Percentiles rank a stretch among this genome's conserved stretches.
phyloP scores from a whole-genome alignment of 768 basidiomycete species.

The Pulveroboletus sp. region DNA sequence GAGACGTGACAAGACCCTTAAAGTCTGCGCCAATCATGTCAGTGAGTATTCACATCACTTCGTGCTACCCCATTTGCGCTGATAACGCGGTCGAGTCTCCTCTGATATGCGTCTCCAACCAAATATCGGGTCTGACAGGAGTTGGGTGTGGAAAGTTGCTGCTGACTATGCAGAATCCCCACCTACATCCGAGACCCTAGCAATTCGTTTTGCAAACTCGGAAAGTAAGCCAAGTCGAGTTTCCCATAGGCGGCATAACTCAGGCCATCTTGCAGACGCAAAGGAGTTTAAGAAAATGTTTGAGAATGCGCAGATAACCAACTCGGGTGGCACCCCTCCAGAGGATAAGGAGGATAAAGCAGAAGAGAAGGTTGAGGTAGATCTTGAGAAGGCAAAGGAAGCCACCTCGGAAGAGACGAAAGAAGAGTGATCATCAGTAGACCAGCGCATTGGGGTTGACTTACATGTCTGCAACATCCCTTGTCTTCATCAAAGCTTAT shows the following conservation, averaged over 20 bases:
- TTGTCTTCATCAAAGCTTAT: neutral
- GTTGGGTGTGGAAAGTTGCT: conserved; percentile 98
- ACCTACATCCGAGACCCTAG: conserved; percentile 90
- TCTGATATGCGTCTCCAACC: conserved; percentile 91
- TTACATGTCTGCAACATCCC: conserved; percentile 3
- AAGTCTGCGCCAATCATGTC: conserved; percentile 97
- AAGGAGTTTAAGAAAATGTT: conserved; percentile 85
- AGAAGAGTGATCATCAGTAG: conserved; percentile 25
- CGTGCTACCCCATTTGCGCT: neutral
- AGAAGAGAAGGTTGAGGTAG: conserved; percentile 24
- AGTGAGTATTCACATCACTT: conserved; percentile 67
- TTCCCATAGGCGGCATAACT: neutral
- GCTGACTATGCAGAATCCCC: conserved; percentile 93
- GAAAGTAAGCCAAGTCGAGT: conserved; percentile 69
- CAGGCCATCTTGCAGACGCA: conserved; percentile 54
- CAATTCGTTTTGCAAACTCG: conserved; percentile 95
- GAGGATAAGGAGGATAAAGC: conserved; percentile 29
- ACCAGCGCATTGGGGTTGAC: neutral
- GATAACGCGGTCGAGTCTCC: conserved; percentile 51
- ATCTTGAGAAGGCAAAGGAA: conserved; percentile 35
- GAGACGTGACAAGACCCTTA: conserved; percentile 99
- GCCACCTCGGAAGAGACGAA: conserved; percentile 29
- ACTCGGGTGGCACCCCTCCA: conserved; percentile 35
- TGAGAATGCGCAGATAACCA: conserved; percentile 75
- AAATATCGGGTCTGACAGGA: conserved; percentile 97